A percentile compares a stretch with the other conserved stretches of the same genome.
Evolutionary conservation across 176 grass and related monocot genomes (phyloP).

Genomic region (Secale cereale): DNA sequence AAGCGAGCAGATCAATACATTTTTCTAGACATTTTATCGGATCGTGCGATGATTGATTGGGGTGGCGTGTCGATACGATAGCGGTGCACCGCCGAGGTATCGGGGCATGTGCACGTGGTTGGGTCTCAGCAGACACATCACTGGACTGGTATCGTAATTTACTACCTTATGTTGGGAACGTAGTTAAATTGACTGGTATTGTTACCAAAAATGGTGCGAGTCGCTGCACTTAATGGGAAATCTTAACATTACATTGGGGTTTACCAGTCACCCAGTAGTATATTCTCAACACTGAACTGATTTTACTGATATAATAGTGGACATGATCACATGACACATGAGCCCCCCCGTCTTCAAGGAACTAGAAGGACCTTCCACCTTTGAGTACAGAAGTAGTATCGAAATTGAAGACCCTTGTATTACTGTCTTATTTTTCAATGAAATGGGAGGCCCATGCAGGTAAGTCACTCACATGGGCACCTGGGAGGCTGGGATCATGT

Average conservation of each 20-base stretch:
- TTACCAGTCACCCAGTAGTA: neutral
- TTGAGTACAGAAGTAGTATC: neutral
- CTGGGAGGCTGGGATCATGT: conserved; percentile 3
- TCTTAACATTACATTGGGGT: neutral
- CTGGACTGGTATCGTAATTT: conserved; percentile 5
- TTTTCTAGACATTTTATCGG: neutral
- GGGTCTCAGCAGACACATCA: conserved; percentile 2
- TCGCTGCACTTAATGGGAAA: neutral
- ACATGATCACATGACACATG: neutral
- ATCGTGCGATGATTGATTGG: conserved; percentile 3
- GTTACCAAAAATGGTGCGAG: neutral
- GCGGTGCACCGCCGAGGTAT: conserved; percentile 1
- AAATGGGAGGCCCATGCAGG: neutral
- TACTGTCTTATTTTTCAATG: neutral
- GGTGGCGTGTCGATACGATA: conserved; percentile 18
- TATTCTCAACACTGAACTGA: neutral
- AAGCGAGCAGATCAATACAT: neutral
- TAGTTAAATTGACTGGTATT: conserved; percentile 1
- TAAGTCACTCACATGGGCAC: conserved; percentile 21
- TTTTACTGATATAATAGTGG: neutral
- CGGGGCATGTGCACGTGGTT: conserved; percentile 22
- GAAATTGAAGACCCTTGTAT: neutral
- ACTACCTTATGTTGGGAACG: neutral
- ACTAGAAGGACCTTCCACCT: neutral
- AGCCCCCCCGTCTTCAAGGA: neutral